These are phyloP conservation scores for Ananas comosus DNA, from an alignment of 176 grass and related monocot genomes.

Conservation along the genomic window DNA sequence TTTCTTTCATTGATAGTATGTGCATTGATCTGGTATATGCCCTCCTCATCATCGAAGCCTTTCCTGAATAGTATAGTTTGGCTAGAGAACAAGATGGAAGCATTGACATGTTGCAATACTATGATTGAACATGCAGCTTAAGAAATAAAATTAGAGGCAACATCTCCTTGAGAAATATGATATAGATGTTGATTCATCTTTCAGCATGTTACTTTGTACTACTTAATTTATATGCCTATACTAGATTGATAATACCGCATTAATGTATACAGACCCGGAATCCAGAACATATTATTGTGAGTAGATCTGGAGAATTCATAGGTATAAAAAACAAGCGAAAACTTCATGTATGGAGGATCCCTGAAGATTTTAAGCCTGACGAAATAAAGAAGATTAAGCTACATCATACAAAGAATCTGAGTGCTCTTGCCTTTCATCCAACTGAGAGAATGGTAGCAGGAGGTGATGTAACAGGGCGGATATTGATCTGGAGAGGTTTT, in stretches of 20 bases:
- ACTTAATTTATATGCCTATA: too few relatives aligned
- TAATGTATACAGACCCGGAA: conserved; percentile 52
- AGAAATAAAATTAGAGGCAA: too few relatives aligned
- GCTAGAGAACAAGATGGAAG: too few relatives aligned
- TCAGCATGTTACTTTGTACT: neutral
- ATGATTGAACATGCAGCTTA: too few relatives aligned
- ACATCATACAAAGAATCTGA: conserved; percentile 50
- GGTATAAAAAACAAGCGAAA: conserved; percentile 55
- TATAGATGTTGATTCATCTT: too few relatives aligned
- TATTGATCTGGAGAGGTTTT: conserved; percentile 73
- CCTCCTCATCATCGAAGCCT: too few relatives aligned
- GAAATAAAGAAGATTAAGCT: conserved; percentile 81
- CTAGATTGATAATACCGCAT: neutral
- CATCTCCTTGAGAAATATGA: too few relatives aligned
- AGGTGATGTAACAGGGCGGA: conserved; percentile 72
- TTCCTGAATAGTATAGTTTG: too few relatives aligned
- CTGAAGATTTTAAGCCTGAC: conserved; percentile 48
- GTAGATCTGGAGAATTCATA: conserved; percentile 62
- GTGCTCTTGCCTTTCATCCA: conserved; percentile 74
- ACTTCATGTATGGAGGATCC: conserved; percentile 66
- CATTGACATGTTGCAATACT: too few relatives aligned
- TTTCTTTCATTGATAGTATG: too few relatives aligned
- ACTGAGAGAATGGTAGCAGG: conserved; percentile 55
- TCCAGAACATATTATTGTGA: conserved; percentile 39
- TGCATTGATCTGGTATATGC: too few relatives aligned